phyloP scores from a whole-genome alignment of 1,284 basidiomycete genomes.

The Lentinus polychrous region DNA sequence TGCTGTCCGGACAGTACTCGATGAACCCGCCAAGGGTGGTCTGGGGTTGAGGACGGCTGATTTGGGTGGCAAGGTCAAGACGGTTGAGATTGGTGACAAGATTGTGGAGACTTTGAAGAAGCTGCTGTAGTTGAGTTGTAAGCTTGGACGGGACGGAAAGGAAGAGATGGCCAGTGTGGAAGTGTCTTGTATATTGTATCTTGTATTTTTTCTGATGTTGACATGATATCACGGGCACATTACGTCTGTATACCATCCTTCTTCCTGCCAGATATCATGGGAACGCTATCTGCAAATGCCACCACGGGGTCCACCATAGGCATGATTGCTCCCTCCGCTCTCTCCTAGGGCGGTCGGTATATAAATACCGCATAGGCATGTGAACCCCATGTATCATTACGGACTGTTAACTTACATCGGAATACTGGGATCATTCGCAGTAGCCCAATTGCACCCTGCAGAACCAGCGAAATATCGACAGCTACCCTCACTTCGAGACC shows the following conservation, averaged over 20 bases:
- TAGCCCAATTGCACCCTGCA: slow-evolving; percentile 28
- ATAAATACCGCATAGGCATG: too few relatives aligned
- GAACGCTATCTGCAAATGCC: not conserved
- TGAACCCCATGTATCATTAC: too few relatives aligned
- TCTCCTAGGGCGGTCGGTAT: too few relatives aligned
- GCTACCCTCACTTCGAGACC: slow-evolving; percentile 38
- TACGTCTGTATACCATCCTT: too few relatives aligned
- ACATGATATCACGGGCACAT: too few relatives aligned
- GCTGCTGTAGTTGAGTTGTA: slow-evolving; percentile 36
- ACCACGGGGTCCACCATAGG: not conserved
- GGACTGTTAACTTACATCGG: not conserved
- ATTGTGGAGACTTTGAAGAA: slow-evolving; percentile 73
- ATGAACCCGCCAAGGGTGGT: slow-evolving; percentile 68
- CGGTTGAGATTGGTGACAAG: slow-evolving; percentile 79
- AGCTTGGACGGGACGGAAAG: too few relatives aligned
- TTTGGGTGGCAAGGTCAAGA: slow-evolving; percentile 75
- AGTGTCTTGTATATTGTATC: too few relatives aligned
- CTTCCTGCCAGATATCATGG: not conserved
- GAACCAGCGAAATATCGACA: slow-evolving; percentile 30
- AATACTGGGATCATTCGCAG: not conserved
- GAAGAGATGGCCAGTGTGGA: too few relatives aligned
- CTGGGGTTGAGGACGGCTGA: slow-evolving; percentile 82
- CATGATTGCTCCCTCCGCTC: too few relatives aligned
- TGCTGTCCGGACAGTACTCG: slow-evolving; percentile 87
- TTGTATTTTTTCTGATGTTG: too few relatives aligned